Base-by-base conservation (phyloP, 768 basidiomycete species). In the Trametes elegans region DNA sequence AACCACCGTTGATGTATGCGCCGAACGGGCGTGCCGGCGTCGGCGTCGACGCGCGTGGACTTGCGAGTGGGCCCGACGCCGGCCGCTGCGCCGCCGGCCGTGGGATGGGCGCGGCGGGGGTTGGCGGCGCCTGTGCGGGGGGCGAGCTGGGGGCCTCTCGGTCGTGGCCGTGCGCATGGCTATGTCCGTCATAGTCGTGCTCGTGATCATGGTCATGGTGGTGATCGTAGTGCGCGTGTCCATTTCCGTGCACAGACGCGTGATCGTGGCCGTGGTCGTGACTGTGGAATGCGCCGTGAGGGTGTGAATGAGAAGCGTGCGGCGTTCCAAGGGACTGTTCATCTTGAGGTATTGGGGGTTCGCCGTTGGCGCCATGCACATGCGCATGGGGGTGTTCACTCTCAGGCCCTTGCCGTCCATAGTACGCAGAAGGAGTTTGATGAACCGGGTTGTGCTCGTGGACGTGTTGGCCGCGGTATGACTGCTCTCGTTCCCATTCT, bases 1-100 rank as follows among this genome's bases (percentile, higher is more conserved):
- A 77, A 73, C 74, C 73, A 78, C 79, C 79, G 58, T 81, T 80
- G 70, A 74, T 70, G 63, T 68, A 59, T 45, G 55, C 67, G 58
- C 73, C 75, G 46, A 73, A 65, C 27, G 74, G 66, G 34, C 71
- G 45, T 10, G 61, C 62, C 11, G 70, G 69, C 13, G 68, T 67
- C 18, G 73, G 70, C 43, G 67, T 66, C 34, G 70, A 55, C 2
- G 66, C 46, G 18, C 71, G 66, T 36, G 56, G 43, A 34, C 57
- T 49, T 45, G 59, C 23, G 34, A 53, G 48, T 21, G 50, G 41
- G 52, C 36, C 55, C 26, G 57, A 58, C 7, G 49, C 31, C 6
- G 42, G 21, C 21, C 38, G 41, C n/a, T 44, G 41, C 19, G 50
- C 27, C 2, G 24, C 42, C 3, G 29, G 58, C 13, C 35, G 58